Evolutionary conservation across 2,329 filamentous ascomycete species (phyloP).

Genomic region (Stemphylium vesicarium): DNA sequence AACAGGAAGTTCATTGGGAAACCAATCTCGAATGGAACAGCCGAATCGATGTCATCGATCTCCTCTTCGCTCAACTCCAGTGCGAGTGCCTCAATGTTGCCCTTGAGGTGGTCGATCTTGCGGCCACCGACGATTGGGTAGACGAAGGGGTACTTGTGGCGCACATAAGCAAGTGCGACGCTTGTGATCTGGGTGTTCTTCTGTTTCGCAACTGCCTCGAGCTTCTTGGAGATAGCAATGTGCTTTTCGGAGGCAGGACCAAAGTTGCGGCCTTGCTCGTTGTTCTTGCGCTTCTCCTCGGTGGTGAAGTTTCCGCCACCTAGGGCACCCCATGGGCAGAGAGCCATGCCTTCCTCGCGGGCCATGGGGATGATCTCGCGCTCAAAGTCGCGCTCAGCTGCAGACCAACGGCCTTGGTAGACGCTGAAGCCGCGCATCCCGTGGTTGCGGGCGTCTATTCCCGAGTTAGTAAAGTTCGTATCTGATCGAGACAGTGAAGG

Average conservation of each 20-base stretch:
- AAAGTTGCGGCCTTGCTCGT: constrained; percentile 46
- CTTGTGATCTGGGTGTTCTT: constrained; percentile 66
- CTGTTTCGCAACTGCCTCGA: constrained; percentile 65
- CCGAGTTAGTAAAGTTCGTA: not conserved
- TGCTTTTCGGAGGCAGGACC: constrained; percentile 56
- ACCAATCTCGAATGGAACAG: constrained; percentile 60
- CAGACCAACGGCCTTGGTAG: constrained; percentile 71
- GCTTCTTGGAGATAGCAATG: constrained; percentile 59
- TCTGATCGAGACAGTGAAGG: not conserved
- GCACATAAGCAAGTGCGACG: constrained; percentile 72
- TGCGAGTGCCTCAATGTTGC: constrained; percentile 63
- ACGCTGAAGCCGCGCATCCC: constrained; percentile 73
- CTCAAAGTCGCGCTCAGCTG: constrained; percentile 69
- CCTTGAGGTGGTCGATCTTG: constrained; percentile 74
- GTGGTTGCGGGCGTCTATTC: constrained; percentile 67
- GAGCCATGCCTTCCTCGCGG: constrained; percentile 66
- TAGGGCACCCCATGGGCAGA: constrained; percentile 63
- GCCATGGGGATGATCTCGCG: constrained; percentile 73
- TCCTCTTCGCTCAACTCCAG: constrained; percentile 60
- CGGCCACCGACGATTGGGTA: constrained; percentile 77
- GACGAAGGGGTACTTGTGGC: constrained; percentile 73
- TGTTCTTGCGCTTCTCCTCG: constrained; percentile 36
- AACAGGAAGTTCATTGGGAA: constrained; percentile 60
- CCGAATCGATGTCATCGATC: constrained; percentile 61
- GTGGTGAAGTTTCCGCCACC: constrained; percentile 56